These are phyloP conservation scores for Arabis hirsuta DNA, from an alignment of 345 rosid species.

Conservation along the genomic window DNA sequence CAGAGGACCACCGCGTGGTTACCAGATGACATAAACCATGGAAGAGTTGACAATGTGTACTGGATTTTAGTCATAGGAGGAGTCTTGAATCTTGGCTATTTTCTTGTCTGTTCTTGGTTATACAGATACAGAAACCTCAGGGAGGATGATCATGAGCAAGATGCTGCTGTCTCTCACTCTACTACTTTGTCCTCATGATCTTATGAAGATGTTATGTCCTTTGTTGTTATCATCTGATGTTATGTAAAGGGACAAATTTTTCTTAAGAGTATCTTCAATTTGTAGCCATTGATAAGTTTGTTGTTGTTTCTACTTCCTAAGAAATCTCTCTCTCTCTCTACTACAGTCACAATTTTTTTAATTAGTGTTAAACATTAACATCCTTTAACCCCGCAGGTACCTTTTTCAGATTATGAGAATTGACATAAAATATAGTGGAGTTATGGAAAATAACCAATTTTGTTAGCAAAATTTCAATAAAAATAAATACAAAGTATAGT, in stretches of 20 bases:
- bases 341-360: background rate
- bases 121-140: slow-evolving; percentile 42
- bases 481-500: no score
- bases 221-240: background rate
- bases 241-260: slow-evolving; percentile 5
- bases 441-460: no score
- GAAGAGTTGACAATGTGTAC: slow-evolving; percentile 56
- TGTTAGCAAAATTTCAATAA: no score
- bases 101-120: slow-evolving; percentile 45
- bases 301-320: background rate
- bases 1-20: slow-evolving; percentile 55
- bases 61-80: slow-evolving; percentile 51
- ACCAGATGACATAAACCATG: slow-evolving; percentile 55
- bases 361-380: background rate
- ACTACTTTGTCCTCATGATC: slow-evolving; percentile 17
- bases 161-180: background rate
- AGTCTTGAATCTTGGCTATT: slow-evolving; percentile 57
- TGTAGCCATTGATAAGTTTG: background rate
- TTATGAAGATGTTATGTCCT: background rate
- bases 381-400: background rate
- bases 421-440: no score
- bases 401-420: no score
- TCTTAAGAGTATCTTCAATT: background rate
- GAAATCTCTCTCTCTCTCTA: background rate
- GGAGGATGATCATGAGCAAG: slow-evolving; percentile 11